Conservation (phyloP, 2,329 filamentous ascomycete species). For the Trichoderma arundinaceum region DNA sequence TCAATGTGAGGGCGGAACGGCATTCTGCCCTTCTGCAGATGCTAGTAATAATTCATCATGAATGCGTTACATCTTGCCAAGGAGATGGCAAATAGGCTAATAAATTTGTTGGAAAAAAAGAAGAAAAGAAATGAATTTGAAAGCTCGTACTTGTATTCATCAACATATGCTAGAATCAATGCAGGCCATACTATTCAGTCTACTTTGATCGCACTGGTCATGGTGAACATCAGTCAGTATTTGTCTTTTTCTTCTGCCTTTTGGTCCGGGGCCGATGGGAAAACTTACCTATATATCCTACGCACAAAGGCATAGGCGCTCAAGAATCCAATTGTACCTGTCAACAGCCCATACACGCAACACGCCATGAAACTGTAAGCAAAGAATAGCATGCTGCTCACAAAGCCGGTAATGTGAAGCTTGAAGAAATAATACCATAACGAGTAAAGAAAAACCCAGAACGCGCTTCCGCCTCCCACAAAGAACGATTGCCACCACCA, state of each 20-base stretch:
- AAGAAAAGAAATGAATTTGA: too few relatives aligned
- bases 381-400: conserved; percentile 83
- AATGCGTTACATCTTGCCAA: neutral
- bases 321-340: conserved; percentile 83
- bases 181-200: conserved; percentile 44
- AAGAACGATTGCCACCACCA: conserved; percentile 95
- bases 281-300: conserved; percentile 76
- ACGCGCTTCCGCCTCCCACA: conserved; percentile 73
- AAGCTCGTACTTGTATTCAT: neutral
- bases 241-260: neutral
- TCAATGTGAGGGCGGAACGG: neutral
- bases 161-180: neutral
- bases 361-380: conserved; percentile 83
- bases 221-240: neutral
- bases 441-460: conserved; percentile 85
- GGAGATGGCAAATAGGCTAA: neutral
- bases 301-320: conserved; percentile 83
- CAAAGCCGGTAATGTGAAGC: conserved; percentile 79
- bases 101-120: neutral
- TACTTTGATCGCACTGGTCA: conserved; percentile 56
- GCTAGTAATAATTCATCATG: neutral
- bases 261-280: neutral
- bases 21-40: neutral
- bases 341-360: conserved; percentile 78
- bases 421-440: conserved; percentile 83